These are phyloP conservation scores for Puccinia coronata DNA, from an alignment of 1,284 basidiomycete genomes.

Conservation along the genomic window DNA sequence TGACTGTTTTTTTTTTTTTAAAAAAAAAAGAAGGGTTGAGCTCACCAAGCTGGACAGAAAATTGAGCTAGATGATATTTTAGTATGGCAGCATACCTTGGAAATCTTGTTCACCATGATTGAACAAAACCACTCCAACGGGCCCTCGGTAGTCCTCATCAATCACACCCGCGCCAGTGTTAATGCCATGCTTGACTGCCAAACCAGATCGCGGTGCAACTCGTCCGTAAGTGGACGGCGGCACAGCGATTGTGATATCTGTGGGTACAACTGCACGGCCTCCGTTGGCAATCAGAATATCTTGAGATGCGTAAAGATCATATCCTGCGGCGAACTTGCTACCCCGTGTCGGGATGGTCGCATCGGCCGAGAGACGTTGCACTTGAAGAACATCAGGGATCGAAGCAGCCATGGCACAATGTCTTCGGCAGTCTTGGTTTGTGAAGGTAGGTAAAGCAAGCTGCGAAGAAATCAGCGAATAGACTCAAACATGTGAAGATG, in stretches of 20 bases:
- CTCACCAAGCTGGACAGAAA: background rate
- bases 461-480: background rate
- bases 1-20: constrained; percentile 70
- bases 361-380: constrained; percentile 79
- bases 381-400: constrained; percentile 54
- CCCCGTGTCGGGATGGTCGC: constrained; percentile 86
- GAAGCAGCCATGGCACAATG: constrained; percentile 10
- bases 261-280: constrained; percentile 75
- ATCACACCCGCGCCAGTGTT: constrained; percentile 95
- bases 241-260: constrained; percentile 87
- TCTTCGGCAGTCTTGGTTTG: background rate
- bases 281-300: constrained; percentile 22
- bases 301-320: constrained; percentile 81
- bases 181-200: constrained; percentile 94
- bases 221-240: constrained; percentile 91
- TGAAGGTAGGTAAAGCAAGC: background rate
- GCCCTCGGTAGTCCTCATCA: constrained; percentile 91
- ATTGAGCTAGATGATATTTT: background rate
- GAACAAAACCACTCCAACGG: constrained; percentile 90
- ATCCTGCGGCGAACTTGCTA: constrained; percentile 81
- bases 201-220: constrained; percentile 86
- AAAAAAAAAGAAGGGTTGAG: background rate
- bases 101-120: constrained; percentile 88
- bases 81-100: constrained; percentile 65
- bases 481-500: no score